Conservation (phyloP, 108 stramenopile species). For the Parietichytrium sp. region DNA sequence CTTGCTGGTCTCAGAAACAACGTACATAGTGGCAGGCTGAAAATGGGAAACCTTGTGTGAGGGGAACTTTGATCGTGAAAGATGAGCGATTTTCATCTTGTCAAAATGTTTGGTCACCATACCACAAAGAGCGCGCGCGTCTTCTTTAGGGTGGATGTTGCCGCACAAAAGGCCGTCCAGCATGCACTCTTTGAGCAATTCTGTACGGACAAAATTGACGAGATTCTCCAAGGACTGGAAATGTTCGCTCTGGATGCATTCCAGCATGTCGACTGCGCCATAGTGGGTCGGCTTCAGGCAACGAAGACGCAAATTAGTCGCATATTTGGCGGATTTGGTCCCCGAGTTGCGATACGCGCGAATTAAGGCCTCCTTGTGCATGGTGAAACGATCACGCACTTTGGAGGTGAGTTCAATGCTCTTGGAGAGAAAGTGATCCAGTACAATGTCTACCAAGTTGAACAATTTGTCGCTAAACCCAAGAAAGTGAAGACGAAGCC, state of each 20-base stretch:
- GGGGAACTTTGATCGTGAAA: not conserved
- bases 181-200: not conserved
- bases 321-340: not conserved
- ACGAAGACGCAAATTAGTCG: not conserved
- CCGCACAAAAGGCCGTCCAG: slow-evolving; percentile 21
- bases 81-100: not conserved
- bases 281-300: not conserved
- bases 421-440: not conserved
- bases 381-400: no score
- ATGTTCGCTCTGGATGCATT: not conserved
- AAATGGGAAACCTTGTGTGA: not conserved
- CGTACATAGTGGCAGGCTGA: not conserved
- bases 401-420: not conserved
- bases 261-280: not conserved
- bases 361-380: not conserved
- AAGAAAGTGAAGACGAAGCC: not conserved
- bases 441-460: not conserved
- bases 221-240: not conserved
- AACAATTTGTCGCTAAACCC: slow-evolving; percentile 3
- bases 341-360: not conserved
- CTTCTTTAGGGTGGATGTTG: not conserved
- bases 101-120: not conserved
- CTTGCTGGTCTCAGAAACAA: not conserved
- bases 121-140: not conserved
- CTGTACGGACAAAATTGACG: not conserved